Base-by-base conservation (phyloP, 345 rosid genomes). In the Corchorus olitorius region DNA sequence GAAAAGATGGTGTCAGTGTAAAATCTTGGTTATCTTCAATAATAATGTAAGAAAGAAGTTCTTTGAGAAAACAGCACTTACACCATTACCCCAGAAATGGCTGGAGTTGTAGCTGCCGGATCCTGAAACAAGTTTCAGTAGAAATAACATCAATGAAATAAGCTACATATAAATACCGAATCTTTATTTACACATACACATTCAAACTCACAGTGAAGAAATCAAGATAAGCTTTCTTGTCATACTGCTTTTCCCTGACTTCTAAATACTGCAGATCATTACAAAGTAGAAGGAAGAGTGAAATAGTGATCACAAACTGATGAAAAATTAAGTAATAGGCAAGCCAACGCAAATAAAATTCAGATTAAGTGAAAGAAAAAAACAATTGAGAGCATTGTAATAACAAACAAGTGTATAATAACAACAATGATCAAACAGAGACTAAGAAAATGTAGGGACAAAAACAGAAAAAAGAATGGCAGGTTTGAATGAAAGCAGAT, bases 201-300 rank as follows among this genome's bases (percentile, higher is more conserved):
- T 14, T 43, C 41, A 20, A 52, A 79, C 93, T 84, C 77, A 92
- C 97, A 2, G 94, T 89, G 86, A 92, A 94, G 84, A 94, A 78
- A 83, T 92, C 97, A 78, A 91, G 41, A 80, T 83, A 86, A 80
- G 83, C 93, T 86, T 94, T 94, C 88, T 90, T 74, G 81, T 94
- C 97, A 72, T 94, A 92, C 76, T 94, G 98, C 84, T 94, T 92
- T 84, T 94, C 97, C 74, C 97, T 75, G 39, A 94, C 97, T 90
- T 93, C 97, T 46, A 94, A 79, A 80, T 93, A 64, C 97, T 94
- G 84, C 74, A 83, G 49, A 67, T 54, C 35, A 66, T 72, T 58
- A 50, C 64, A 35, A 72, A 17, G 59, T 16, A 6, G n/a, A 17
- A 14, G 27, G 70, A 48, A 39, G 59, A 41, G 39, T 17, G 65